Percentiles rank a stretch among this genome's conserved stretches.
These are phyloP conservation scores for Ustanciosporium gigantosporum DNA, from an alignment of 1,284 basidiomycete species.

Conservation along the genomic window DNA sequence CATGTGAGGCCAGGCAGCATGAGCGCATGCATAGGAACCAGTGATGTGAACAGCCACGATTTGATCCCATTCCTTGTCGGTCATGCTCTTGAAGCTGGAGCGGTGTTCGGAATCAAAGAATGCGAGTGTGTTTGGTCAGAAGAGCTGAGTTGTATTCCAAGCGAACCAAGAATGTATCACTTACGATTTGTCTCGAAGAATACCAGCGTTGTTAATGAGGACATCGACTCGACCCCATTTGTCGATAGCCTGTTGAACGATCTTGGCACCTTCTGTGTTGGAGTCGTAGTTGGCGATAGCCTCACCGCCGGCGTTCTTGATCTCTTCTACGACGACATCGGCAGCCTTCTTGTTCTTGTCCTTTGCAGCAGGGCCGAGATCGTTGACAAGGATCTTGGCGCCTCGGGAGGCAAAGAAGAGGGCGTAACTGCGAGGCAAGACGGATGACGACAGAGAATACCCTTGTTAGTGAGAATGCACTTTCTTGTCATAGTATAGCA, in stretches of 20 bases:
- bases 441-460: neutral
- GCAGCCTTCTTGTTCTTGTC: constrained; percentile 88
- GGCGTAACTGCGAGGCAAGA: constrained; percentile 73
- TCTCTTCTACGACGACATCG: constrained; percentile 89
- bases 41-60: constrained; percentile 88
- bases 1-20: constrained; percentile 95
- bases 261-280: constrained; percentile 82
- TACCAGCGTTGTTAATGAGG: constrained; percentile 90
- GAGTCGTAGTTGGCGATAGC: constrained; percentile 77
- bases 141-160: too few species aligned
- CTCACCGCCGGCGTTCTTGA: constrained; percentile 71
- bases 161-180: neutral
- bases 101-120: neutral
- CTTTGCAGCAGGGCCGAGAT: constrained; percentile 69
- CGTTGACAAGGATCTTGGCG: constrained; percentile 72
- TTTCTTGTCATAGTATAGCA: too few species aligned
- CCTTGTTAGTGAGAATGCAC: too few species aligned
- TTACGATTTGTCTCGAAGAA: constrained; percentile 70
- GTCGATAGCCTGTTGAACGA: constrained; percentile 84
- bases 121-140: too few species aligned
- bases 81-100: constrained; percentile 63
- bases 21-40: constrained; percentile 91
- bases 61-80: constrained; percentile 63
- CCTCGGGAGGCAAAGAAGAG: constrained; percentile 86
- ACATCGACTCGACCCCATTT: constrained; percentile 75